Conservation (phyloP, 805 yeast species). For the Phaffomyces thermotolerans region DNA sequence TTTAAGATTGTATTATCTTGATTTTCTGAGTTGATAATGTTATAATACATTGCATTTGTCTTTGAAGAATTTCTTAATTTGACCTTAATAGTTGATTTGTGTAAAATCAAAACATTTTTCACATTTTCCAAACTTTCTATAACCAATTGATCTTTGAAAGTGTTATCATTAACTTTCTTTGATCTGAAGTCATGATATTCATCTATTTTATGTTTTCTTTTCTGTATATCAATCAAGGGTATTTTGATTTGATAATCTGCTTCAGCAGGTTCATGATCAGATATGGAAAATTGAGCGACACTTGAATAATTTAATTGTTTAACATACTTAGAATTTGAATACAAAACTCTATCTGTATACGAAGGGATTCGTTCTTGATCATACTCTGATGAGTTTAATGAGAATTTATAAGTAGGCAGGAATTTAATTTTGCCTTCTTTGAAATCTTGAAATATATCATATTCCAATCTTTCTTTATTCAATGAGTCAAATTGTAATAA, state of each 20-base stretch:
- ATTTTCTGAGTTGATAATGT: constrained; percentile 24
- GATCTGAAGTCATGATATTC: constrained; percentile 35
- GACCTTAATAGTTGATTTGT: constrained; percentile 20
- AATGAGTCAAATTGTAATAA: constrained; percentile 41
- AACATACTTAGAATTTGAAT: constrained; percentile 27
- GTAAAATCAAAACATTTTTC: constrained; percentile 19
- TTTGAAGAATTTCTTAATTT: constrained; percentile 26
- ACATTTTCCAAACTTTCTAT: constrained; percentile 30
- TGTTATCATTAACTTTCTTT: constrained; percentile 32
- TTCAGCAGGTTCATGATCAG: constrained; percentile 54
- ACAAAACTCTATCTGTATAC: constrained; percentile 51
- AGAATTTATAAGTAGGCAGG: constrained; percentile 48
- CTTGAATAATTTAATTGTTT: constrained; percentile 19
- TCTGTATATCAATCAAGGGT: constrained; percentile 30
- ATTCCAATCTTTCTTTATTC: constrained; percentile 28
- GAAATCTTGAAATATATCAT: constrained; percentile 28
- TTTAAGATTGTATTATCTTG: constrained; percentile 1
- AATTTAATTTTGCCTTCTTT: constrained; percentile 41
- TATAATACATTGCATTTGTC: constrained; percentile 24
- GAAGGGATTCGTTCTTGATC: constrained; percentile 42
- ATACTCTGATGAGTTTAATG: constrained; percentile 15
- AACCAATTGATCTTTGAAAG: constrained; percentile 31
- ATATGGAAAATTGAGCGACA: constrained; percentile 22
- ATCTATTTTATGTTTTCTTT: constrained; percentile 29
- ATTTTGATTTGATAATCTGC: constrained; percentile 28